Base-by-base conservation (phyloP, 164 flowering plant genomes). In the Cinnamomum micranthum region DNA sequence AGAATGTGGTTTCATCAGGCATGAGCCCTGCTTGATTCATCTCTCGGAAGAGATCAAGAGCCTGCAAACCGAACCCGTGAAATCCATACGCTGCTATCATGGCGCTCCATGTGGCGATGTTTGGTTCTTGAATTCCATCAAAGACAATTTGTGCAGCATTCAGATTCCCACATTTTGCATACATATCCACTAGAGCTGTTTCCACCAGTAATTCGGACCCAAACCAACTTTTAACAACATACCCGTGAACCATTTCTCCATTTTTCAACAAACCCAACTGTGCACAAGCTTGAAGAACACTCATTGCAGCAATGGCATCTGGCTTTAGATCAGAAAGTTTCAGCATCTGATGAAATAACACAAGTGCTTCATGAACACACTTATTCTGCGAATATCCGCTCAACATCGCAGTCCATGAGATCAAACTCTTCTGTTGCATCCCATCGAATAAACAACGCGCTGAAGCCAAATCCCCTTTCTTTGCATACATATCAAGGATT, bases 171-270 rank as follows among this genome's bases (percentile, higher is more conserved):
- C 92, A 89, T 82, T 92, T 94, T 3, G 95, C 90, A 80, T 94
- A 94, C 94, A 90, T 88, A 78, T 94, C 93, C 62, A 94, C 85
- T 64, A 94, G 79, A 70, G 92, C 91, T 0, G 81, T 76, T 71
- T 69, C 74, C 51, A 72, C 75, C 11, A 59, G 51, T 24, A 74
- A 50, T 19, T 74, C 69, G 2, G 74, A 51, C 23, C 28, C 62
- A 13, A 68, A 11, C 66, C 80, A 81, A 50, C 22, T 68, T 70
- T 31, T 76, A 17, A 77, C 20, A 28, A 64, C 17, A 50, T 66
- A 74, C 50, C 81, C 78, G 33, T 81, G 84, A 12, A 77, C 50
- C 78, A 69, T 63, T 68, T 72, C 74, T 31, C 81, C 84, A 64
- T 35, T 59, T 47, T 71, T 74, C 63, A 81, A 24, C 3, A 74